Conservation (phyloP, 1,284 basidiomycete genomes). For the Fomitopsis palustris region DNA sequence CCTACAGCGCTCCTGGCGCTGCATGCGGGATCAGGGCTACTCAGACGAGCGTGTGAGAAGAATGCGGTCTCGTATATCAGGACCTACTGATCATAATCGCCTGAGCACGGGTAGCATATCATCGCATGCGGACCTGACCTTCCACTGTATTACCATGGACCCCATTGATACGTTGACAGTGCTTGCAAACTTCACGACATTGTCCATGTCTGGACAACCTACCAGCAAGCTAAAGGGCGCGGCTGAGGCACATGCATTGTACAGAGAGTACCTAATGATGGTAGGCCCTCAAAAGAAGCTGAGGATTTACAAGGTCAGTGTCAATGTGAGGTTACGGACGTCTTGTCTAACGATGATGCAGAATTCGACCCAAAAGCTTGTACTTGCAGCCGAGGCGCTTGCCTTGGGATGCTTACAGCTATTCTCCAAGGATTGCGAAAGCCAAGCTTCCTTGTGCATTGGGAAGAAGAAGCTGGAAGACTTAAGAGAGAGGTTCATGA, state of each 20-base stretch:
- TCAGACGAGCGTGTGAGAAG: no score
- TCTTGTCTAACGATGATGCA: neutral
- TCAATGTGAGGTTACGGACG: neutral
- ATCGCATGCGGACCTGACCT: no score
- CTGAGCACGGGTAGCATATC: no score
- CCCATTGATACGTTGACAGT: no score
- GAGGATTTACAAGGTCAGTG: neutral
- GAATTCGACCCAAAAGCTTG: neutral
- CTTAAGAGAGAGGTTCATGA: neutral
- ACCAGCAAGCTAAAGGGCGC: no score
- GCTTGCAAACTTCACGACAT: no score
- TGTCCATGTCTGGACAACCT: no score
- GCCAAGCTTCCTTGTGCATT: neutral
- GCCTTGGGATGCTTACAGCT: neutral
- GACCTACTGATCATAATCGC: no score
- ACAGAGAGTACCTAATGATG: neutral
- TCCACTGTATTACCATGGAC: no score
- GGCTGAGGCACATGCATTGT: neutral
- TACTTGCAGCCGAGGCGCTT: neutral
- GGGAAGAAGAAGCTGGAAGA: neutral
- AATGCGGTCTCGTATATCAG: no score
- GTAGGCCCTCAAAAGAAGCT: neutral
- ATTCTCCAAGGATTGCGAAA: neutral
- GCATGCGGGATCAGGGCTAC: no score
- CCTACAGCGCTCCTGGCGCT: no score